Percentiles rank a stretch among this genome's conserved stretches.
Evolutionary conservation across 2,329 filamentous ascomycete species (phyloP).

Genomic region (Cadophora luteo-olivacea): DNA sequence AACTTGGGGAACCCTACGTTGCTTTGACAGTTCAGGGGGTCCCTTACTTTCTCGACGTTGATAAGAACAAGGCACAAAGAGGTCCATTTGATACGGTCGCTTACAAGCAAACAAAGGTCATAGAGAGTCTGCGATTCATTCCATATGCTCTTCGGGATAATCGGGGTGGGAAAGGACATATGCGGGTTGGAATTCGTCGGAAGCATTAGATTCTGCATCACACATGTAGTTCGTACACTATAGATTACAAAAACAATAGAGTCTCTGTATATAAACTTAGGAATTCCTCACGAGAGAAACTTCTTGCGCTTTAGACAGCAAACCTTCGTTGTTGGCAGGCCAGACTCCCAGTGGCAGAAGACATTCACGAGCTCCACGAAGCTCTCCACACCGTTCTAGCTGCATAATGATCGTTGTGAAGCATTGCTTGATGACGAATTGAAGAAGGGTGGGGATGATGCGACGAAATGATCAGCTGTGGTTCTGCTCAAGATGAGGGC

Average conservation of each 20-base stretch:
- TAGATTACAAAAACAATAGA: not conserved
- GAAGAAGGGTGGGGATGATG: not conserved
- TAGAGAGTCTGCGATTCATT: conserved; percentile 54
- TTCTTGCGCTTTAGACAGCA: not conserved
- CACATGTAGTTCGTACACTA: not conserved
- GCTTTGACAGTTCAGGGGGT: conserved; percentile 34
- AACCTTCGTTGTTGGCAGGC: not conserved
- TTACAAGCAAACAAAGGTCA: conserved; percentile 31
- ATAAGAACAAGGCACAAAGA: not conserved
- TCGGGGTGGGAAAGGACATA: conserved; percentile 55
- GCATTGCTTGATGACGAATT: not conserved
- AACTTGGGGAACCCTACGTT: conserved; percentile 34
- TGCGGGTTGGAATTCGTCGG: conserved; percentile 36
- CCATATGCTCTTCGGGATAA: conserved; percentile 63
- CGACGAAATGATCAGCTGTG: not conserved
- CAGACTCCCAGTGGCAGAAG: not conserved
- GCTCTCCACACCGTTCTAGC: not conserved
- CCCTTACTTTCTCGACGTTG: conserved; percentile 25
- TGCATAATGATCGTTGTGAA: not conserved
- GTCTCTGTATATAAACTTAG: not conserved
- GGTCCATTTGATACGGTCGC: conserved; percentile 15
- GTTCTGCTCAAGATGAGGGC: not conserved
- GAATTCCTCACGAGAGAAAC: not conserved
- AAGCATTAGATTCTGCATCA: conserved; percentile 23
- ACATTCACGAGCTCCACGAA: not conserved